Evolutionary conservation across 2,329 filamentous ascomycete genomes (phyloP), one percentile per base, ranked within the genome.

Genomic region (Geosmithia morbida): DNA sequence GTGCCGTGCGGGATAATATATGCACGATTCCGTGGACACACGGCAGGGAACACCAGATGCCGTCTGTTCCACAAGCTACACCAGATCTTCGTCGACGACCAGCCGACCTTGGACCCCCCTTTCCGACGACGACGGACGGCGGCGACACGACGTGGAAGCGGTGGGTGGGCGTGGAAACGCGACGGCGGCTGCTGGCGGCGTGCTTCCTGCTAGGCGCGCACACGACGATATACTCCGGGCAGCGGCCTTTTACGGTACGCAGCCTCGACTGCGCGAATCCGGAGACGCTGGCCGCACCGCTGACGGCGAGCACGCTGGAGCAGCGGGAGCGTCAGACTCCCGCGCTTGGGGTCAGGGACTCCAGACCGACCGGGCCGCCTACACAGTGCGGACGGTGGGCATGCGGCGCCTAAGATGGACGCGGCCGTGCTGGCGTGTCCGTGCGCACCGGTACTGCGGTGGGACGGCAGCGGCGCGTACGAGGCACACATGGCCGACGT

Each of bases 181-280:
- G 64, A 48, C 70, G 73, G 48, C 70, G 77, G 41, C 65, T 80
- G 26, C 61, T 77, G n/a, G 65, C 71, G 33, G 70, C 69, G 14
- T 79, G 74, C 59, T 77, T 79, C 57, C 59, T 77, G 47, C 62
- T 76, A 48, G 76, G 80, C 55, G 64, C 71, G 7, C 75, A 79
- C 50, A 68, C 72, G 55, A 69, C 72, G 51, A 63, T 71, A 51
- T 79, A 75, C 53, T 66, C 73, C 46, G 71, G 79, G 57, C 71
- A 74, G 51, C 64, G 62, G 17, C 60, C 62, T 39, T 59, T 60
- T 22, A 42, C 49, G 1, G 47, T 56, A 11, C 56, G 59, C 30
- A 63, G 62, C 42, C 60, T 69, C 53, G 60, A 70, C 51, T 59
- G 62, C 44, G 55, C 57, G 33, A 55, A 57, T 48, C 54, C 61